Percentiles rank a stretch among this genome's conserved stretches.
Conservation (phyloP, 73 alveolate genomes). For the Paramecium sonneborni region DNA sequence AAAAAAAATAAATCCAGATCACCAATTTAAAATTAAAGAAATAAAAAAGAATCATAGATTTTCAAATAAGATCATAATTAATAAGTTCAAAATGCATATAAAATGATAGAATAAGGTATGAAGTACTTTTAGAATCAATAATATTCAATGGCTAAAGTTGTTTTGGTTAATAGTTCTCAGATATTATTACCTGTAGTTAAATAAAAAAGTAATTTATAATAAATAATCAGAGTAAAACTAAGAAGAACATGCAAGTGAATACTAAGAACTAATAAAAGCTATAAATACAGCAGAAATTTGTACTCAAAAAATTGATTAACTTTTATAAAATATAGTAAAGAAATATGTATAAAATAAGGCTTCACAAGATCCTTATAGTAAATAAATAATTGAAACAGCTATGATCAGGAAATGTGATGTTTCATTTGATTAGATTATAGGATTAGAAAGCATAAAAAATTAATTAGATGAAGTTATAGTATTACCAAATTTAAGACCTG, state of each 20-base stretch:
- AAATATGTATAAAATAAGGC: not conserved
- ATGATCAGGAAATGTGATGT: conserved; percentile 74
- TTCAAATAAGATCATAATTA: not conserved
- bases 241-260: not conserved
- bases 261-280: not conserved
- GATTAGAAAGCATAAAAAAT: conserved; percentile 94
- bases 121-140: not conserved
- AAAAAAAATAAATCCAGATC: not conserved
- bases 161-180: conserved; percentile 25
- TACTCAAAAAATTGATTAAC: not conserved
- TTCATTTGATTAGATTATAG: conserved; percentile 96
- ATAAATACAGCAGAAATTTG: not conserved
- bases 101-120: not conserved
- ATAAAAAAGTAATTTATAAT: not conserved
- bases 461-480: conserved; percentile 94
- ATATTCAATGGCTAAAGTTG: conserved; percentile 36
- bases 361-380: not conserved
- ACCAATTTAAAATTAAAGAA: not conserved
- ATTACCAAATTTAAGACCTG: conserved; percentile 98
- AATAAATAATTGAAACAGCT: not conserved
- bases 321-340: not conserved
- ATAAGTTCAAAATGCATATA: not conserved
- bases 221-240: not conserved
- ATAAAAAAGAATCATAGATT: not conserved
- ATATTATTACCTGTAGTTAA: not conserved